Conservation (phyloP, 495 filamentous ascomycete genomes). For the Cetradonia linearis region DNA sequence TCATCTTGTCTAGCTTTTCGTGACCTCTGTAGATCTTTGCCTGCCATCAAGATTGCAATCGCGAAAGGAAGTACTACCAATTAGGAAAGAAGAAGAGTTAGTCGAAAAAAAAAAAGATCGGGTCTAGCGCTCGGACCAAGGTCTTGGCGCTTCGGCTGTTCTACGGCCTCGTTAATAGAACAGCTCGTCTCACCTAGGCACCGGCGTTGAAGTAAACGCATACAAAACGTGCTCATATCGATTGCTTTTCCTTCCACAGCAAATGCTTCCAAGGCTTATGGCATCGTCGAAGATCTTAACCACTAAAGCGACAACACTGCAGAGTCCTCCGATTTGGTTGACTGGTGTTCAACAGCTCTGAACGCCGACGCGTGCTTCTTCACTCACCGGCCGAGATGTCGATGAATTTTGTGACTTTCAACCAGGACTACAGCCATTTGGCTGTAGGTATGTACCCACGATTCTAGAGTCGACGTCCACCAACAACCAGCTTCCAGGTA, state of each 20-base stretch:
- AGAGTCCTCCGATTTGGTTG: neutral
- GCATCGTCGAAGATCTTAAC: conserved; percentile 2
- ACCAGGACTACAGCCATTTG: conserved; percentile 94
- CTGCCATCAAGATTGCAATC: neutral
- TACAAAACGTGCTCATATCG: neutral
- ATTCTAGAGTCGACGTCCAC: neutral
- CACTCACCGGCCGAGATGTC: conserved; percentile 39
- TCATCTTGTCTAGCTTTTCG: conserved; percentile 46
- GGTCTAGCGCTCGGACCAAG: neutral
- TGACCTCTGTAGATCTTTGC: conserved; percentile 12
- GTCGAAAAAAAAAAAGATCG: neutral
- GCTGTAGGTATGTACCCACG: conserved; percentile 63
- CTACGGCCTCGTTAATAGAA: too few relatives aligned
- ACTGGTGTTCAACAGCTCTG: neutral
- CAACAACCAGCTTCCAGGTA: conserved; percentile 43
- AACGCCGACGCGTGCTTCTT: neutral
- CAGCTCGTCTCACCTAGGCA: too few relatives aligned
- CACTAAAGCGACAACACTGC: neutral
- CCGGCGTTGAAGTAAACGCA: neutral
- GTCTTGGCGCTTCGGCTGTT: neutral
- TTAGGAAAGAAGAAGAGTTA: neutral
- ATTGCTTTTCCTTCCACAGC: neutral
- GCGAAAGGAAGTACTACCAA: neutral
- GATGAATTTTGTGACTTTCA: conserved; percentile 98
- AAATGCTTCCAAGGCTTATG: neutral